phyloP scores from a whole-genome alignment of 305 asterid genomes.

The Petunia hybrid region DNA sequence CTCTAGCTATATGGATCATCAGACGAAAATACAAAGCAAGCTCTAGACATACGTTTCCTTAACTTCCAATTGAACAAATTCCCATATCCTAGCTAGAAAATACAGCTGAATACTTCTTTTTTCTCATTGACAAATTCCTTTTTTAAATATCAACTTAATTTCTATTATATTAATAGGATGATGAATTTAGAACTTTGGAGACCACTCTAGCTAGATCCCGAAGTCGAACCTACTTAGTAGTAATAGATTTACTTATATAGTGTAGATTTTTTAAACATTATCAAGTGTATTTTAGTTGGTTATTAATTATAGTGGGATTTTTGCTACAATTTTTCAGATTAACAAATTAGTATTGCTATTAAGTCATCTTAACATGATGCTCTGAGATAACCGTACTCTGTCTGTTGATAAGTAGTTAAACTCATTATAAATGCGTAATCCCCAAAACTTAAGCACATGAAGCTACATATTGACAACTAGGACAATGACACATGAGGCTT shows the following conservation, averaged over 20 bases:
- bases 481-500: not conserved
- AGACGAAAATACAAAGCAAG: not conserved
- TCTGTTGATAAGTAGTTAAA: too few species aligned
- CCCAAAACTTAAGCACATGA: not conserved
- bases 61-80: slow-evolving; percentile 19
- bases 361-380: too few species aligned
- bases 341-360: too few species aligned
- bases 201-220: not conserved
- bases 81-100: not conserved
- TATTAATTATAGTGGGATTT: too few species aligned
- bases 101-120: not conserved
- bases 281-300: too few species aligned
- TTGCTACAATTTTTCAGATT: too few species aligned
- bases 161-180: not conserved
- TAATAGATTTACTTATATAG: too few species aligned
- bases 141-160: not conserved
- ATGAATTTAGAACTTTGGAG: not conserved
- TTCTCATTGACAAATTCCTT: not conserved
- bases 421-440: not conserved
- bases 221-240: not conserved
- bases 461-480: not conserved
- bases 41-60: not conserved
- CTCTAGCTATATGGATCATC: not conserved
- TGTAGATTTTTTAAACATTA: too few species aligned
- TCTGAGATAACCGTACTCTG: too few species aligned